phyloP scores from a whole-genome alignment of 495 filamentous ascomycete species.

The Beverwykella pulmonaria region DNA sequence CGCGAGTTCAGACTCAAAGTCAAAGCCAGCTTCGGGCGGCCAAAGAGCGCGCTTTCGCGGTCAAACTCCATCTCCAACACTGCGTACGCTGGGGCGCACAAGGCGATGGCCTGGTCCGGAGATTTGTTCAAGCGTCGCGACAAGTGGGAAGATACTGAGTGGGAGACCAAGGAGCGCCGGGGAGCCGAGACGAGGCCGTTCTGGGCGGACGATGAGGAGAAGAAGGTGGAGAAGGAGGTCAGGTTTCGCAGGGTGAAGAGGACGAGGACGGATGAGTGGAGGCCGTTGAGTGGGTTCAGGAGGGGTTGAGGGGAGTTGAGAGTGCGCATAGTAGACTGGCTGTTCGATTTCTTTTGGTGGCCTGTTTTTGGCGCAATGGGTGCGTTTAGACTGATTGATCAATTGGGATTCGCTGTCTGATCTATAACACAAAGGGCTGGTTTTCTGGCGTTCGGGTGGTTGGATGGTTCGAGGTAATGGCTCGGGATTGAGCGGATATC shows the following conservation, averaged over 20 bases:
- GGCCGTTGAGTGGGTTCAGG: slow-evolving; percentile 26
- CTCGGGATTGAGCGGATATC: not conserved
- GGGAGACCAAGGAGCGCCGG: slow-evolving; percentile 18
- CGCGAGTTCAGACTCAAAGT: slow-evolving; percentile 18
- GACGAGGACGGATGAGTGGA: slow-evolving; percentile 31
- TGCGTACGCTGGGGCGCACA: not conserved
- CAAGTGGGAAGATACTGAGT: slow-evolving; percentile 17
- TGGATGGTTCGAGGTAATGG: not conserved
- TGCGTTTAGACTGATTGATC: not conserved
- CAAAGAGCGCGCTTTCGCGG: not conserved
- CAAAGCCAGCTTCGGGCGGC: slow-evolving; percentile 16
- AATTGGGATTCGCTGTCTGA: too few species aligned
- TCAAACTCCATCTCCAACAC: not conserved
- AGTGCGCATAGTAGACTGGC: not conserved
- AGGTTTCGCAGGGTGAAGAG: slow-evolving; percentile 19
- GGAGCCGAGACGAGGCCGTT: not conserved
- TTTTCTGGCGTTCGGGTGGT: not conserved
- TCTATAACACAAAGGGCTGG: not conserved
- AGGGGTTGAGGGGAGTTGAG: not conserved
- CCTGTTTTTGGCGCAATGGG: not conserved
- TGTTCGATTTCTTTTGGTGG: not conserved
- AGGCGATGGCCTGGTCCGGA: slow-evolving; percentile 12
- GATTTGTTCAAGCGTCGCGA: slow-evolving; percentile 17
- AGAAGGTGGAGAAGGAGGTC: slow-evolving; percentile 7
- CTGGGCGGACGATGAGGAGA: slow-evolving; percentile 9